Base-by-base conservation (phyloP, 805 yeast species). In the Monosporozyma siamensis region DNA sequence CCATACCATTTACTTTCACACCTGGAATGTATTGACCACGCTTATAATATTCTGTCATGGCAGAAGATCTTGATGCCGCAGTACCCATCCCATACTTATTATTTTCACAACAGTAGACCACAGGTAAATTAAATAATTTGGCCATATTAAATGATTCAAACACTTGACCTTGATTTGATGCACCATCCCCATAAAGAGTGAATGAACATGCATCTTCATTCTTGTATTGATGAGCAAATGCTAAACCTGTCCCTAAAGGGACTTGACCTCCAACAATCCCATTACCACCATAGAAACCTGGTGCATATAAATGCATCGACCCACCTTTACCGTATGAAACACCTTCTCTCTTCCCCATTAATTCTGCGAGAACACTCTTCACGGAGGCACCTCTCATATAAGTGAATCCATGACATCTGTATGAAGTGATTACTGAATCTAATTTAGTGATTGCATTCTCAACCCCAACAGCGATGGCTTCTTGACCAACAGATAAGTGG, bases 71-170 rank as follows among this genome's bases (percentile, higher is more conserved):
- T 38, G 95, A 68, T 43, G 97, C 97, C 51, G 98, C 71, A 42
- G 98, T 92, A 73, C 98, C 98, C 98, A 92, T 92, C 77, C 98
- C 98, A 68, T 92, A 92, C 73, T 88, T 92, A 81, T 92, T 92
- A 78, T 92, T 92, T 72, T 92, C 98, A 76, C 98, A 92, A 50
- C 92, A 87, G 63, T 87, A 92, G 51, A 92, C 70, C 64, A 86
- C 82, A 54, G 98, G 98, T 63, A 92, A 76, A 70, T 89, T 80
- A 95, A 96, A 92, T 65, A 92, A 78, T 72, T 92, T 92, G 62
- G 98, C 98, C 97, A 92, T 92, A 80, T 92, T 92, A 77, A 75
- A 92, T 41, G 97, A 66, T 74, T 92, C 98, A 58, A 92, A 92
- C 48, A 89, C 97, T 74, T 92, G 98, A 66, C 98, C 98, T 73